Evolutionary conservation across 345 rosid species (phyloP), one percentile per base, ranked within the genome.

Genomic region (Crucihimalaya himalaica): DNA sequence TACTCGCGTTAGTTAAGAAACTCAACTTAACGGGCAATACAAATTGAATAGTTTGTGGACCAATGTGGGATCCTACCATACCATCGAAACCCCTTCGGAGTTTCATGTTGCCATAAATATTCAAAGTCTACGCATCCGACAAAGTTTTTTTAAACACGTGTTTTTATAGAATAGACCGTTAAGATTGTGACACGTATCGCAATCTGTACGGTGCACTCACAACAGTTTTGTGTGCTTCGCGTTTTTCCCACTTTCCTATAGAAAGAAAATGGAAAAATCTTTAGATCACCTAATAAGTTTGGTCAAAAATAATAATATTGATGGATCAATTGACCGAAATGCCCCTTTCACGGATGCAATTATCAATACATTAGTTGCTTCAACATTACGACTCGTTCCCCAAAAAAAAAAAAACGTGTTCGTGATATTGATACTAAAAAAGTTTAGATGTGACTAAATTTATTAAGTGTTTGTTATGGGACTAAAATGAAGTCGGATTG

Each of bases 111-210:
- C 35, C 14, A 19, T 11, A 31, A 48, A 43, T 27, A 16, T 60
- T 37, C 31, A 52, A 68, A 75, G 61, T 28, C 55, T 53, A 9
- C 28, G 12, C 28, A 59, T 64, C 54, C 63, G 79, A 75, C 68
- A 59, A 20, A 23, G 1, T 11, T 15, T 29, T 28, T 43, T 40
- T 1, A 39, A 68, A 69, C 70, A 76, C 79, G 79, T 76, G 79
- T 5, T 28, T 9, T 23, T 61, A 61, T 52, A 54, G 11, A 40
- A 11, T 1, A 32, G 11, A 42, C 34, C 57, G 58, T 43, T 54
- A 18, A 3, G 70, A 76, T 76, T 10, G n/a, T 1, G 79, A 62
- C 75, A 76, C 68, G 79, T 69, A 4, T 8, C 73, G 55, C 4
- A 50, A 57, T 74, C 58, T 29, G 47, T 12, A 66, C 48, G 66